phyloP scores from a whole-genome alignment of 192 early-diverging fungal species.

The Backusella tarrabulga region DNA sequence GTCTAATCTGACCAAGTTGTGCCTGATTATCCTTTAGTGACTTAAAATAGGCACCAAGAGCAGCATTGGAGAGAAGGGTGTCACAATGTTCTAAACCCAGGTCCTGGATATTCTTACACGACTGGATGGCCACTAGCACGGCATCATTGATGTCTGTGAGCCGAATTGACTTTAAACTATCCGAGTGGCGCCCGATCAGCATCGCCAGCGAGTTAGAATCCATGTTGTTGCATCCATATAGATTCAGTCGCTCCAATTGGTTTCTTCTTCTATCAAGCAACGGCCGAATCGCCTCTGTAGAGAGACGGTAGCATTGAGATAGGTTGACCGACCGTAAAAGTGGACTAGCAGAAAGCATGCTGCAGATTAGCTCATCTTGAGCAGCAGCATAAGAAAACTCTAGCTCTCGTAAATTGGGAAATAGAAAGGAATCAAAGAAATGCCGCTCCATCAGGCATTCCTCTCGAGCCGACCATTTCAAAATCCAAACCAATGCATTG shows the following conservation, averaged over 20 bases:
- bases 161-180: slow-evolving; percentile 17
- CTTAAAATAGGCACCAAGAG: slow-evolving; percentile 19
- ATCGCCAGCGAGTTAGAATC: slow-evolving; percentile 9
- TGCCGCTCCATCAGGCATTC: slow-evolving; percentile 25
- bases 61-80: slow-evolving; percentile 12
- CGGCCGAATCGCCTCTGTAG: slow-evolving; percentile 31
- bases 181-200: slow-evolving; percentile 18
- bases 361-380: slow-evolving; percentile 20
- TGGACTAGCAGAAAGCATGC: slow-evolving; percentile 16
- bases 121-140: slow-evolving; percentile 22
- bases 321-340: slow-evolving; percentile 27
- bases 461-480: slow-evolving; percentile 28
- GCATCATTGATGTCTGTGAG: slow-evolving; percentile 34
- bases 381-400: slow-evolving; percentile 34
- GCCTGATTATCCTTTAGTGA: not conserved
- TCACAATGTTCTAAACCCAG: slow-evolving; percentile 36
- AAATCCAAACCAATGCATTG: slow-evolving; percentile 19
- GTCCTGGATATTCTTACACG: slow-evolving; percentile 13
- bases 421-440: slow-evolving; percentile 31
- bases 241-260: slow-evolving; percentile 19
- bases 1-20: slow-evolving; percentile 10
- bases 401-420: slow-evolving; percentile 17
- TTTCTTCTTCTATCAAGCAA: slow-evolving; percentile 12
- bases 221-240: slow-evolving; percentile 35
- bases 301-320: slow-evolving; percentile 33